A percentile compares a stretch with the other conserved stretches of the same genome.
These are phyloP conservation scores for Geosmithia morbida DNA, from an alignment of 2,329 filamentous ascomycete genomes.

Conservation along the genomic window DNA sequence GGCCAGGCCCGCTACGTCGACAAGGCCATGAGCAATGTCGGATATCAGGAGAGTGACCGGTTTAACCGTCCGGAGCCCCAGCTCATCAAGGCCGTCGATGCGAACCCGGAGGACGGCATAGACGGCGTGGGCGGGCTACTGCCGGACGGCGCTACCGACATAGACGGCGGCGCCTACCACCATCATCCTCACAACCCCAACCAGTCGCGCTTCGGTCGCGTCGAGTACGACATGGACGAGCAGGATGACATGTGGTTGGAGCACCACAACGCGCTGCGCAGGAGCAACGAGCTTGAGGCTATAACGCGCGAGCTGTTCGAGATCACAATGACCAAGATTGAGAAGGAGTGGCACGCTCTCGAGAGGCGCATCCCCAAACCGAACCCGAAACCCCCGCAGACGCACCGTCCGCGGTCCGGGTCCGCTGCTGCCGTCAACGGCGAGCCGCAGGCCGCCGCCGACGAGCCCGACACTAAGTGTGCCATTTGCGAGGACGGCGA, in stretches of 20 bases:
- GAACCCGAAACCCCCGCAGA: constrained; percentile 91
- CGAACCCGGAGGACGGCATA: constrained; percentile 42
- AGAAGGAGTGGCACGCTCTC: constrained; percentile 94
- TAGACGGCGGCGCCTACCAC: not conserved
- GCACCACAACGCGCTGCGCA: constrained; percentile 64
- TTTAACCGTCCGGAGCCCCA: constrained; percentile 65
- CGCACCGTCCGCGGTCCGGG: constrained; percentile 80
- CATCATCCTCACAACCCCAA: constrained; percentile 3
- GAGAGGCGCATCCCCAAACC: constrained; percentile 96
- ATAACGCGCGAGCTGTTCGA: constrained; percentile 94
- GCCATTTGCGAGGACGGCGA: constrained; percentile 98
- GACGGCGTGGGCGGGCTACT: constrained; percentile 15
- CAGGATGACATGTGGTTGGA: constrained; percentile 96
- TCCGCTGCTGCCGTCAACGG: constrained; percentile 93
- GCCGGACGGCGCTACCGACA: not conserved
- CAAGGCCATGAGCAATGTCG: constrained; percentile 88
- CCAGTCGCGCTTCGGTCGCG: constrained; percentile 49
- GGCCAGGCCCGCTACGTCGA: constrained; percentile 88
- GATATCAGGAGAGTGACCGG: constrained; percentile 88
- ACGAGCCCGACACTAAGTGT: constrained; percentile 95
- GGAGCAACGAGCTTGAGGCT: constrained; percentile 57
- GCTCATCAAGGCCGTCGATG: constrained; percentile 50
- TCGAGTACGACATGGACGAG: constrained; percentile 99
- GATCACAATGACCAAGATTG: constrained; percentile 96
- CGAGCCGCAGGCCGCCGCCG: constrained; percentile 54